Evolutionary conservation across 495 filamentous ascomycete species (phyloP), one percentile per base, ranked within the genome.

Genomic region (Tricharina praecox): DNA sequence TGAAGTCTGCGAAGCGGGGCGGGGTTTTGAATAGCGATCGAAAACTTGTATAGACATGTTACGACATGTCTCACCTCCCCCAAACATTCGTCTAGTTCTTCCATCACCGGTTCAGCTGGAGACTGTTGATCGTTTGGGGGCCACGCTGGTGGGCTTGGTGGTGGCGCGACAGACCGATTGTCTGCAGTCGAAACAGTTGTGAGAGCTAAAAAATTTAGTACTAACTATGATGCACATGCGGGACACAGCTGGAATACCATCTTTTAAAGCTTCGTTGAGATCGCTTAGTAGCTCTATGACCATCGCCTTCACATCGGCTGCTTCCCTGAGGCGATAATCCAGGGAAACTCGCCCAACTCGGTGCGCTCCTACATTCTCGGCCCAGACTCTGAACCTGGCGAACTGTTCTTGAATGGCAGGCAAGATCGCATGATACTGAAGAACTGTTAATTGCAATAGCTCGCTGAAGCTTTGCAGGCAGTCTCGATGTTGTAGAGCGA

Each of bases 1-100:
- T 50, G 24, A 2, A 49, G 40, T 25, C 60, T 47, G 44, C 63
- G 60, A 23, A 60, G 54, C 20, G 53, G 61, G 9, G 60, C 60
- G 7, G 66, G 62, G 25, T 56, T 52, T 23, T 16, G 9, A 40
- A 53, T 48, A 15, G 33, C 11, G 13, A 50, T 46, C 3, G 55
- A 58, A 16, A 56, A 43, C 13, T 45, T 48, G 41, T 56, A 58
- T 4, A 58, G 18, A 33, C 24, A 32, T 11, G 40, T 52, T 16
- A 58, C 47, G 4, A 58, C 25, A 8, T 58, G 49, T 9, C 1
- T 13, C 4, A 56, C 30, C 15, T 57, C 37, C 13, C 25, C 32
- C 9, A 53, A 30, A 7, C 26, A 32, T 35, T 48, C 51, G 10
- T 50, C 46, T 13, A 56, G 46, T 30, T 56, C 53, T 44, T 44